Conservation (phyloP, 1,139 yeast genomes). For the Barnettozyma hawaiiensis region DNA sequence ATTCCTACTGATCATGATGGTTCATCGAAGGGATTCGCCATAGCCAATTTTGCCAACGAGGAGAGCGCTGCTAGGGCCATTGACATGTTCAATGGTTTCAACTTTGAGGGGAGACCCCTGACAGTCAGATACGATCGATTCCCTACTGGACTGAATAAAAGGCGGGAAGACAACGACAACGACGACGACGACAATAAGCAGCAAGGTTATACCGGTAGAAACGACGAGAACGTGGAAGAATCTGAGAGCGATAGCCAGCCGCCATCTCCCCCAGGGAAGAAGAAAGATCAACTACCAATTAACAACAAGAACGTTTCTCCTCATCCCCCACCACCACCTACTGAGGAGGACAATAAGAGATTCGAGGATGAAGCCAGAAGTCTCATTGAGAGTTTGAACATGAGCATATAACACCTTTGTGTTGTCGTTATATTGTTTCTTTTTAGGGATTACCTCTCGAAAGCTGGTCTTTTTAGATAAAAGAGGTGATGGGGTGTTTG, state of each 20-base stretch:
- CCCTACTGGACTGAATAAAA: slow-evolving; percentile 8
- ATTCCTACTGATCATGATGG: slow-evolving; percentile 55
- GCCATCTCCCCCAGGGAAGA: background rate
- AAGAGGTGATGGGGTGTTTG: background rate
- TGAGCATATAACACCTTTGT: background rate
- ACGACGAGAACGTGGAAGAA: background rate
- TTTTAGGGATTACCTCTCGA: no score
- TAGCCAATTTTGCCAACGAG: slow-evolving; percentile 54
- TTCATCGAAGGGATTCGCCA: slow-evolving; percentile 74
- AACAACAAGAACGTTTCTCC: background rate
- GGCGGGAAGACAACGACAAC: no score
- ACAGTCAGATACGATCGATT: slow-evolving; percentile 63
- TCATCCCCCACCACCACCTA: no score
- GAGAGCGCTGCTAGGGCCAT: slow-evolving; percentile 60
- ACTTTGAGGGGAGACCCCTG: slow-evolving; percentile 58
- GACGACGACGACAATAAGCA: no score
- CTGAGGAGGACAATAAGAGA: slow-evolving; percentile 13
- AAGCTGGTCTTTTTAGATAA: background rate
- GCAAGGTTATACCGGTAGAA: no score
- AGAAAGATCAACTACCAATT: background rate
- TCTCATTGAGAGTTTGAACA: slow-evolving; percentile 21
- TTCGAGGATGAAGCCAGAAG: slow-evolving; percentile 24
- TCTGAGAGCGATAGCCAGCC: background rate
- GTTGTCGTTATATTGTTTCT: no score
- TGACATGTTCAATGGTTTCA: slow-evolving; percentile 54